Evolutionary conservation across 306 rosid genomes (phyloP).

Genomic region (Quercus variabilis): DNA sequence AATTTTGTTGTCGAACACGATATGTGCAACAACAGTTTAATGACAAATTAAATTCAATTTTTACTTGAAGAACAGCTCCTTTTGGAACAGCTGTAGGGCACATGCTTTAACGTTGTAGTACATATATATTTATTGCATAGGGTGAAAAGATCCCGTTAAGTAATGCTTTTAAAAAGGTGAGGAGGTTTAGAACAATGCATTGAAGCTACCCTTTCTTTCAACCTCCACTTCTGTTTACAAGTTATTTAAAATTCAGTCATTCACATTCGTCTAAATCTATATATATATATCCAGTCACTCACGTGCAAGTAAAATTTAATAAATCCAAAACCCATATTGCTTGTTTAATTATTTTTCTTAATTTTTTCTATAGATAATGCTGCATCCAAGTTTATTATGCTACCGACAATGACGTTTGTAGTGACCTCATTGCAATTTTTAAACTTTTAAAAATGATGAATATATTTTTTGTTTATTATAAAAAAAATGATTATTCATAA

Average conservation of each 20-base stretch:
- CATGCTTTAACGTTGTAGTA: conserved; percentile 24
- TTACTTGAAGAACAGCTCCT: conserved; percentile 11
- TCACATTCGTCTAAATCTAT: not conserved
- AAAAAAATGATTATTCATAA: no score
- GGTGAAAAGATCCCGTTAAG: conserved; percentile 31
- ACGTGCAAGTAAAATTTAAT: conserved; percentile 5
- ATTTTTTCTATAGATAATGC: not conserved
- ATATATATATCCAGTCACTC: not conserved
- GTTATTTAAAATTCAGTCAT: not conserved
- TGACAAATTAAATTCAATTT: not conserved
- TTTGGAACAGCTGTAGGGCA: conserved; percentile 13
- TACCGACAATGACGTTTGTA: not conserved
- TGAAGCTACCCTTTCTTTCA: conserved; percentile 3
- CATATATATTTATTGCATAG: conserved; percentile 8
- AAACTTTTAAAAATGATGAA: no score
- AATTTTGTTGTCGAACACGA: not conserved
- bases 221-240: not conserved
- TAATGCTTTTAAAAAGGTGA: conserved; percentile 5
- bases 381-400: not conserved
- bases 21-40: conserved; percentile 11
- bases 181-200: conserved; percentile 10
- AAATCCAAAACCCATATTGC: not conserved
- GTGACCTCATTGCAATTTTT: not conserved
- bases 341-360: not conserved
- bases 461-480: no score